phyloP scores from a whole-genome alignment of 1,139 yeast genomes.

The Saccharomycopsis crataegensis region DNA sequence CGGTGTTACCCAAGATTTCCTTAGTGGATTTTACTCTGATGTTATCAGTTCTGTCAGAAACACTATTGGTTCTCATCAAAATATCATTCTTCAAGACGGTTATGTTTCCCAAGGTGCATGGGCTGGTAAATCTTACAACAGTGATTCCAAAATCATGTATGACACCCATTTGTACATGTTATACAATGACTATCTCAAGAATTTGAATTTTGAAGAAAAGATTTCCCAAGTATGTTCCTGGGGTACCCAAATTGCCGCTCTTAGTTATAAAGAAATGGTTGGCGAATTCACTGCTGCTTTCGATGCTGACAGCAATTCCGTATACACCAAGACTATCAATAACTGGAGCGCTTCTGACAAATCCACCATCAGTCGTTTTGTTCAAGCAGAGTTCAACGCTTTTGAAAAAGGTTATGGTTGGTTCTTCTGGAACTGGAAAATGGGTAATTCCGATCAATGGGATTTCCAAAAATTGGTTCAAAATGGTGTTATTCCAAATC shows the following conservation, averaged over 20 bases:
- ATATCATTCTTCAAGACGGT: constrained; percentile 33
- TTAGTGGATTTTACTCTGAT: constrained; percentile 46
- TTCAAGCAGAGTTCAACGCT: constrained; percentile 89
- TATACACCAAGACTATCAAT: constrained; percentile 41
- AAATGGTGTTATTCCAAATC: constrained; percentile 58
- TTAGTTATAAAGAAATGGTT: constrained; percentile 55
- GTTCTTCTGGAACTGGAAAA: constrained; percentile 92
- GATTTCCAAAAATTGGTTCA: constrained; percentile 55
- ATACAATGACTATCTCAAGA: constrained; percentile 44
- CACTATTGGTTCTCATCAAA: constrained; percentile 25
- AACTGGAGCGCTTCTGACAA: constrained; percentile 57
- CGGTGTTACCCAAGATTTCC: constrained; percentile 34
- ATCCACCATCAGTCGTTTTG: constrained; percentile 52
- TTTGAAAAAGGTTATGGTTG: constrained; percentile 70
- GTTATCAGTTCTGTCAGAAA: constrained; percentile 32
- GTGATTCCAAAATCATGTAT: constrained; percentile 59
- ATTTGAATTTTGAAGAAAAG: constrained; percentile 45
- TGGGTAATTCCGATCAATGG: constrained; percentile 84
- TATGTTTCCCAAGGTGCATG: constrained; percentile 17
- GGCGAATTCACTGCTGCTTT: constrained; percentile 96
- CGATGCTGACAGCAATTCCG: constrained; percentile 71
- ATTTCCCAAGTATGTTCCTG: constrained; percentile 53
- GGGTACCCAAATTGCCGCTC: constrained; percentile 45
- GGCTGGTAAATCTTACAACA: constrained; percentile 18
- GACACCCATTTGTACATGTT: constrained; percentile 93